Base-by-base conservation (phyloP, 345 rosid genomes). In the Arabidopsis arenosa region DNA sequence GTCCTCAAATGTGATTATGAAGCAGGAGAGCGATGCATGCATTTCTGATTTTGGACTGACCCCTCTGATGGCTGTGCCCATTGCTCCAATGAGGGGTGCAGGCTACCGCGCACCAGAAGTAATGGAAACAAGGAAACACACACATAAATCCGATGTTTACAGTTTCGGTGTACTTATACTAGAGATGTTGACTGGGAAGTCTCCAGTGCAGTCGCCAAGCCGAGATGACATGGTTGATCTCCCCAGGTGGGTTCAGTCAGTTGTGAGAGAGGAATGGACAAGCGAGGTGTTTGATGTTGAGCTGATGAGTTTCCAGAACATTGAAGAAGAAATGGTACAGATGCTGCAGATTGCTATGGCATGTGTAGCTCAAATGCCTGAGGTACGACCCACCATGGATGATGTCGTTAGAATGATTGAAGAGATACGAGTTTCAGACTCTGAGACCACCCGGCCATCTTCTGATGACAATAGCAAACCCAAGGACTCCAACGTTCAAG, bases 221-320 rank as follows among this genome's bases (percentile, higher is more conserved):
- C 88, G 88, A 5, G 89, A 88, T 15, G 96, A 88, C 80, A 83
- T 83, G 88, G 88, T 81, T 39, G 97, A 91, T 71, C 96, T 91
- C 5, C 98, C 97, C 0, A 82, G 88, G 67, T 91, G 96, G 98
- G 98, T 93, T 4, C 96, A 89, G 70, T 91, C 96, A 1, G 93
- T 93, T n/a, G 92, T 91, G n/a, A 83, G 90, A 73, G 96, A 93
- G 75, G 96, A 86, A 64, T 86, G 93, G 96, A 91, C 96, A 39
- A 91, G 97, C 13, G 96, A 87, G 84, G 93, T 93, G 28, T 89
- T 93, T 13, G 98, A 93, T 66, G 88, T 83, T 13, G 96, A 86
- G 85, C 79, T 93, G 58, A 86, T 86, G 98, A 86, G 83, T 56
- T 86, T 84, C 77, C 92, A 86, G 21, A 88, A 88, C 75, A 86